Base-by-base conservation (phyloP, 192 early-diverging fungal genomes). In the Linnemannia exigua region DNA sequence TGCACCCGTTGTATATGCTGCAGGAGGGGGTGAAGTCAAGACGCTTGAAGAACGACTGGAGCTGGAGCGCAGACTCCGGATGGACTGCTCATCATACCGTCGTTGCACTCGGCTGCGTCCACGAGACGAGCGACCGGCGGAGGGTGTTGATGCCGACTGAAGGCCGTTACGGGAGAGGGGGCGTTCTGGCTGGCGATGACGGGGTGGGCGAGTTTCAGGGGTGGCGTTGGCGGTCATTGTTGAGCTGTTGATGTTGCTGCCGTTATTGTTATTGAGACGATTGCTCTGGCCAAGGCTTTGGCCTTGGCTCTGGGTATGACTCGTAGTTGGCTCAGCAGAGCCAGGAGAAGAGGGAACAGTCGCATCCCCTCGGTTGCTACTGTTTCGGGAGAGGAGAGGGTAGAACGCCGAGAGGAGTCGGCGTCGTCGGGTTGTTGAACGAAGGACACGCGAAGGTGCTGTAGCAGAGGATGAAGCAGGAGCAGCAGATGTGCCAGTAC, bases 311-410 rank as follows among this genome's bases (percentile, higher is more conserved):
- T 33, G 28, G 71, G 14, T 38, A 38, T 68, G 37, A 31, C 19
- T 68, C 46, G 38, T 69, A 28, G 22, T 67, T 63, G 58, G 58
- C 58, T 63, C 58, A 63, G 28, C 58, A 12, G 28, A 63, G 28
- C 28, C 28, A 63, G 28, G 28, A 33, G 58, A 63, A 31, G 28
- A 15, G 14, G 44, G 6, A 69, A 36, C 67, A 51, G 77, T 44
- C 66, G 52, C 19, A 41, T 51, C 48, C 28, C 35, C 69, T 19
- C 35, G 61, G 50, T 12, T 74, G 17, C 68, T 80, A 44, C 72
- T 80, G 67, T 80, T 80, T 67, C 79, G 79, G 31, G 72, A 80
- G 66, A 75, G 79, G 4, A 80, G 41, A 31, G 72, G 72, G 67
- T 80, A 75, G 41, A 80, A 80, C 28, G 79, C 72, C 0, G 79